Conservation (phyloP, 2,329 filamentous ascomycete species). For the Phoma sp. region DNA sequence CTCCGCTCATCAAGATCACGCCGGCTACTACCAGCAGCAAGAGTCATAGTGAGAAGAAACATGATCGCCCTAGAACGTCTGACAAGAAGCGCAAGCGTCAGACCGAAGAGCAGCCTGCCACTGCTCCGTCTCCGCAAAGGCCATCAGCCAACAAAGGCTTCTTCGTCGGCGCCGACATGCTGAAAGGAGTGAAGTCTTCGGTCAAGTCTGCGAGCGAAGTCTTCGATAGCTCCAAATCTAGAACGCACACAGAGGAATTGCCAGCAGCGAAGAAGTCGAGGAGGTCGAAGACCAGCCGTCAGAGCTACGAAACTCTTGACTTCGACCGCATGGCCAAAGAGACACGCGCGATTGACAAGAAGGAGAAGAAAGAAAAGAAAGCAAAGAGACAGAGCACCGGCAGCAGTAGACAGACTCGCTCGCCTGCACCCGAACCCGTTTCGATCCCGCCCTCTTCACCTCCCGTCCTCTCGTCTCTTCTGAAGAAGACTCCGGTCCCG, state of each 20-base stretch:
- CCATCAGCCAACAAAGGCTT: not conserved
- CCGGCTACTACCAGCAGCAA: slow-evolving; percentile 8
- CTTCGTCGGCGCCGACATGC: slow-evolving; percentile 14
- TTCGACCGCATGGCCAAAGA: slow-evolving; percentile 10
- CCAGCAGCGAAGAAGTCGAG: not conserved
- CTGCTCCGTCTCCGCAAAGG: not conserved
- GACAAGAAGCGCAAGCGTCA: slow-evolving; percentile 29
- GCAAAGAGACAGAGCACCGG: not conserved
- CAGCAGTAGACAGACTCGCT: not conserved
- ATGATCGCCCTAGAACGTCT: not conserved
- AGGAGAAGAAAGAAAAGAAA: slow-evolving; percentile 13
- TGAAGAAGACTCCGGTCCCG: slow-evolving; percentile 20
- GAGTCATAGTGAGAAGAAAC: slow-evolving; percentile 19
- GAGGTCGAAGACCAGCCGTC: slow-evolving; percentile 4
- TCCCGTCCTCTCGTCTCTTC: not conserved
- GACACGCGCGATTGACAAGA: slow-evolving; percentile 1
- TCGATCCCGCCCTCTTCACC: not conserved
- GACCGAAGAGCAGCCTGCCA: slow-evolving; percentile 1
- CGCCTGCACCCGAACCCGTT: not conserved
- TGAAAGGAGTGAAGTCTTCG: slow-evolving; percentile 14
- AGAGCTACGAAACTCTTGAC: not conserved
- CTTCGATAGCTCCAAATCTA: slow-evolving; percentile 3
- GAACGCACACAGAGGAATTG: not conserved
- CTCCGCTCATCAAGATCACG: slow-evolving; percentile 2
- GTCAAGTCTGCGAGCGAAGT: slow-evolving; percentile 16